phyloP scores from a whole-genome alignment of 345 rosid genomes.

The Linum tenue region DNA sequence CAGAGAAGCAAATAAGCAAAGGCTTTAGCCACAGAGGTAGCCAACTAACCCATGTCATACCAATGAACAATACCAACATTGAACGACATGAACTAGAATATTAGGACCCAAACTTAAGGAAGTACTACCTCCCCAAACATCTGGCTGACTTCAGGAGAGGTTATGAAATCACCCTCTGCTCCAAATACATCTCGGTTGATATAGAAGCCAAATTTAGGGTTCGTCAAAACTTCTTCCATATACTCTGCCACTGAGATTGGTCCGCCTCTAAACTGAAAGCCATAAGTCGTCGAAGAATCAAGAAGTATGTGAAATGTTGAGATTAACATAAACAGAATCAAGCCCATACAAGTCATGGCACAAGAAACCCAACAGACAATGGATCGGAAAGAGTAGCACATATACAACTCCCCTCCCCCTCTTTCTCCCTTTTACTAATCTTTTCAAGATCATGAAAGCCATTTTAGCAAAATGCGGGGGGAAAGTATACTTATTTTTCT shows the following conservation, averaged over 20 bases:
- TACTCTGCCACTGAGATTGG: conserved; percentile 89
- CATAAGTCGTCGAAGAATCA: neutral
- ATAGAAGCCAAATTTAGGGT: conserved; percentile 81
- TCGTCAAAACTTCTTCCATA: conserved; percentile 93
- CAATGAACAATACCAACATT: neutral
- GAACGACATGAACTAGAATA: neutral
- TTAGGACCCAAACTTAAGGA: neutral
- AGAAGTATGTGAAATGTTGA: neutral
- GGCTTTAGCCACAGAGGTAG: neutral
- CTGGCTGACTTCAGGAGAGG: conserved; percentile 96
- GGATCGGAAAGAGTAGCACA: neutral
- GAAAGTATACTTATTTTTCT: no score
- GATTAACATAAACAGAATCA: neutral
- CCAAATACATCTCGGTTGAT: conserved; percentile 92
- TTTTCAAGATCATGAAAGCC: no score
- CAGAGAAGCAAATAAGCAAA: conserved; percentile 5
- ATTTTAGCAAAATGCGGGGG: no score
- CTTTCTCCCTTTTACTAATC: no score
- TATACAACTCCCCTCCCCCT: neutral
- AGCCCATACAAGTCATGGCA: neutral
- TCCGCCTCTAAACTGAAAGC: conserved; percentile 69
- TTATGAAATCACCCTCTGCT: conserved; percentile 85
- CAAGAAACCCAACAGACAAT: neutral
- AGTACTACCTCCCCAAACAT: conserved; percentile 83
- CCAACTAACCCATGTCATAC: neutral